Percentiles rank a stretch among this genome's conserved stretches.
Evolutionary conservation across 495 filamentous ascomycete genomes (phyloP).

Genomic region (Penicillium psychrofluorescens): DNA sequence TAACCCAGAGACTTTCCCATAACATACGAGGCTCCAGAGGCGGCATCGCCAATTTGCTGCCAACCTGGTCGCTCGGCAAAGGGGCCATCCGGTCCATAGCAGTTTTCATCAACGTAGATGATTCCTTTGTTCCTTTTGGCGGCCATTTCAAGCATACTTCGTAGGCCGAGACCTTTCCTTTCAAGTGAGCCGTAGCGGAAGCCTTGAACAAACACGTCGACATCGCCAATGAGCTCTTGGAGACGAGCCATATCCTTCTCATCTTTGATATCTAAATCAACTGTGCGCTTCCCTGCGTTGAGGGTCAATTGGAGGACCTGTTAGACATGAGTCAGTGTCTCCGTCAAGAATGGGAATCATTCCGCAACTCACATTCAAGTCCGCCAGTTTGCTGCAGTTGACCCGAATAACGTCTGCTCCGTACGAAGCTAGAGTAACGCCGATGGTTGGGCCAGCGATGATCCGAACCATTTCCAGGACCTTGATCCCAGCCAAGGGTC

Average conservation of each 20-base stretch:
- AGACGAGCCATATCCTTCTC: conserved; percentile 35
- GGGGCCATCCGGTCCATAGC: conserved; percentile 44
- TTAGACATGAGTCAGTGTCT: not conserved
- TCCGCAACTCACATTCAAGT: conserved; percentile 24
- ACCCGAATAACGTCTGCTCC: conserved; percentile 57
- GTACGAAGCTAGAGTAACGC: conserved; percentile 45
- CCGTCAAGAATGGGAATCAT: not conserved
- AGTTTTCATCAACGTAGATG: conserved; percentile 59
- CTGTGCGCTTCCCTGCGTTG: conserved; percentile 52
- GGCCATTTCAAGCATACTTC: conserved; percentile 42
- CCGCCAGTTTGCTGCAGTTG: conserved; percentile 45
- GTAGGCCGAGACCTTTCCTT: conserved; percentile 42
- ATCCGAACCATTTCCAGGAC: conserved; percentile 53
- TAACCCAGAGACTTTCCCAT: conserved; percentile 42
- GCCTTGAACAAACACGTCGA: conserved; percentile 52
- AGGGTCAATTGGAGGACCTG: conserved; percentile 32
- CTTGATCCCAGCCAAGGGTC: conserved; percentile 52
- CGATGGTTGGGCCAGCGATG: conserved; percentile 53
- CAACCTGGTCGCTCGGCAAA: conserved; percentile 33
- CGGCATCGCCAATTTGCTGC: conserved; percentile 42
- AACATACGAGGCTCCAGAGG: conserved; percentile 10
- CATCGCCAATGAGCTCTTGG: conserved; percentile 38
- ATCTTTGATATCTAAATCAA: conserved; percentile 40
- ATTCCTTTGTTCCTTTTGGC: conserved; percentile 43
- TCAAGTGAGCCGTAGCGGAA: conserved; percentile 47